Conservation (phyloP, 1,284 basidiomycete genomes). For the Moesziomyces globuligerus region DNA sequence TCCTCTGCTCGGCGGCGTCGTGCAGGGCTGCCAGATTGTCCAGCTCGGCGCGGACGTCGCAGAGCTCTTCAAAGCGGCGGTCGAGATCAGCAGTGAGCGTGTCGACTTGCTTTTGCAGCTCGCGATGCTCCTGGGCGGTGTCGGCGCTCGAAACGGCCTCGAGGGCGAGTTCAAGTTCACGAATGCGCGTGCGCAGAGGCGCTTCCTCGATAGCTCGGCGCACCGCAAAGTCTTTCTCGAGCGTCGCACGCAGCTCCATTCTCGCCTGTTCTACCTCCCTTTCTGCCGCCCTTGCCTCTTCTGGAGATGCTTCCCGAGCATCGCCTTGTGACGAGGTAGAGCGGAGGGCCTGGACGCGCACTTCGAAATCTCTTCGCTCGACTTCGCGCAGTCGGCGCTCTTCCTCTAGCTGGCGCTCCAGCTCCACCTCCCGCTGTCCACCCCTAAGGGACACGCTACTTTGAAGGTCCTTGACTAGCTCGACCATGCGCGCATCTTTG, state of each 20-base stretch:
- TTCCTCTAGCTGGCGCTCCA: slow-evolving; percentile 20
- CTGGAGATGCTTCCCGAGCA: neutral
- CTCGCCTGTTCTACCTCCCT: slow-evolving; percentile 14
- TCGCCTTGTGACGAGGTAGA: no score
- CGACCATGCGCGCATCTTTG: slow-evolving; percentile 13
- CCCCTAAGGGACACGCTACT: neutral
- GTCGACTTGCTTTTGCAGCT: no score
- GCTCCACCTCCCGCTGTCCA: neutral
- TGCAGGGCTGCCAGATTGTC: no score
- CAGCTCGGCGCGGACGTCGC: no score
- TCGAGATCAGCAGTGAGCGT: no score
- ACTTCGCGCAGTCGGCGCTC: slow-evolving; percentile 25
- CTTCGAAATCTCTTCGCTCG: slow-evolving; percentile 33
- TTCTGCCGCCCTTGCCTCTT: no score
- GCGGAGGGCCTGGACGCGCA: slow-evolving; percentile 22
- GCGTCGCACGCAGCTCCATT: slow-evolving; percentile 14
- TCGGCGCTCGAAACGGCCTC: neutral
- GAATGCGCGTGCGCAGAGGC: slow-evolving; percentile 3
- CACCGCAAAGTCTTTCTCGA: slow-evolving; percentile 42
- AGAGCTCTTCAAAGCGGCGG: no score
- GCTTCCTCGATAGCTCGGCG: slow-evolving; percentile 25
- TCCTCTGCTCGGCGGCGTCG: no score
- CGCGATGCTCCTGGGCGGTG: neutral
- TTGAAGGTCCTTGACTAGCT: slow-evolving; percentile 15
- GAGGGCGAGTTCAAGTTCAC: slow-evolving; percentile 15